Conservation (phyloP, 495 filamentous ascomycete genomes). For the Penicillium argentinense region DNA sequence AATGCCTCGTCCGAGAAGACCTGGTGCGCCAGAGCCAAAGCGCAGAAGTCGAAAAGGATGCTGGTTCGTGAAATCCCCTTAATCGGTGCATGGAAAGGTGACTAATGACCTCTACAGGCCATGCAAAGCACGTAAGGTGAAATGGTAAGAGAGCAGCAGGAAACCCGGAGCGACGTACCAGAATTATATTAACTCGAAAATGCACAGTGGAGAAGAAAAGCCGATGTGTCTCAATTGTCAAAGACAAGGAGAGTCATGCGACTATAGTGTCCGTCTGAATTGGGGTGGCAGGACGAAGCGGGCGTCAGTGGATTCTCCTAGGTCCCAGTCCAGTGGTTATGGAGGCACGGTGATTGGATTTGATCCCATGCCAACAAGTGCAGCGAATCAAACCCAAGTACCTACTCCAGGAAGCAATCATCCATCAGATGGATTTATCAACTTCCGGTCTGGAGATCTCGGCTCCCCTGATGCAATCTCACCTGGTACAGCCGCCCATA, state of each 20-base stretch:
- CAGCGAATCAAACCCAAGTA: constrained; percentile 6
- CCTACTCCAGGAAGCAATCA: constrained; percentile 12
- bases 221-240: constrained; percentile 76
- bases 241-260: constrained; percentile 73
- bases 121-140: constrained; percentile 84
- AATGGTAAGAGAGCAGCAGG: constrained; percentile 55
- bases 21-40: constrained; percentile 66
- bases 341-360: constrained; percentile 22
- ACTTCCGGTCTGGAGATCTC: constrained; percentile 10
- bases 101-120: constrained; percentile 50
- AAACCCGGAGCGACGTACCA: background rate
- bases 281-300: constrained; percentile 70
- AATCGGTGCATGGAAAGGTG: background rate
- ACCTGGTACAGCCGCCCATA: constrained; percentile 13
- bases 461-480: constrained; percentile 17
- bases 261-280: constrained; percentile 83
- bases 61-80: constrained; percentile 56
- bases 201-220: constrained; percentile 67
- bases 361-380: constrained; percentile 12
- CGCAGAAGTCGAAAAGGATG: constrained; percentile 80
- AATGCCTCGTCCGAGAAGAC: constrained; percentile 69
- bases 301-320: constrained; percentile 37
- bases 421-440: constrained; percentile 19
- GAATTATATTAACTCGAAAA: constrained; percentile 6
- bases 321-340: constrained; percentile 35